Percentiles rank a stretch among this genome's conserved stretches.
Conservation (phyloP, 495 filamentous ascomycete genomes). For the Xylaria flabelliformis region DNA sequence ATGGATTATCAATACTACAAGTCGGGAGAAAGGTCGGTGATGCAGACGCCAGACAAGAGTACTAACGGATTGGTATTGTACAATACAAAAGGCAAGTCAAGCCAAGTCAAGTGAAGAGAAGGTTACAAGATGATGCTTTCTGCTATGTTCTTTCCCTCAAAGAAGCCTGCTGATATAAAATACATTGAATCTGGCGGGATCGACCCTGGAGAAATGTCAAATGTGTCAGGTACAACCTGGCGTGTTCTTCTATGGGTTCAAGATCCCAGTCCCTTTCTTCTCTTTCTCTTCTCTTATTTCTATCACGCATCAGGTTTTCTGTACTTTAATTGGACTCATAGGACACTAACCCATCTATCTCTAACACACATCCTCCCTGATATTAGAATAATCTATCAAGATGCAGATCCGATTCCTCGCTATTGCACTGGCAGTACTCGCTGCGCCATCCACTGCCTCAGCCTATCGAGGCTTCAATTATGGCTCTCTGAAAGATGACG, state of each 20-base stretch:
- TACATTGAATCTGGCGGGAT: background rate
- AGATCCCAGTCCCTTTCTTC: background rate
- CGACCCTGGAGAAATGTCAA: background rate
- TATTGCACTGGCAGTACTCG: conserved; percentile 27
- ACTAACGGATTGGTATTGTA: background rate
- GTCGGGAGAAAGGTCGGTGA: background rate
- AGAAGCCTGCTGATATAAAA: background rate
- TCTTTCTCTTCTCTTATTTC: background rate
- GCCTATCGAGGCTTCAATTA: conserved; percentile 75
- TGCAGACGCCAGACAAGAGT: background rate
- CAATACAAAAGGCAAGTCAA: background rate
- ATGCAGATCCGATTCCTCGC: conserved; percentile 32
- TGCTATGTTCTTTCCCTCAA: background rate
- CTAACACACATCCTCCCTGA: background rate
- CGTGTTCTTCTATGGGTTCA: background rate
- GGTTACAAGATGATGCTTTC: background rate
- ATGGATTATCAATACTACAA: background rate
- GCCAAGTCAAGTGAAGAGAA: background rate
- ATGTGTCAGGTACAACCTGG: background rate
- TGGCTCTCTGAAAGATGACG: conserved; percentile 63
- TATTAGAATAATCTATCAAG: conserved; percentile 12
- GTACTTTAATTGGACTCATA: background rate
- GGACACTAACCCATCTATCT: background rate
- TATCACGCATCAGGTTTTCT: background rate
- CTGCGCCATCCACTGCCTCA: conserved; percentile 28